phyloP scores from a whole-genome alignment of 2,329 filamentous ascomycete species.

The Huntiella decipiens region DNA sequence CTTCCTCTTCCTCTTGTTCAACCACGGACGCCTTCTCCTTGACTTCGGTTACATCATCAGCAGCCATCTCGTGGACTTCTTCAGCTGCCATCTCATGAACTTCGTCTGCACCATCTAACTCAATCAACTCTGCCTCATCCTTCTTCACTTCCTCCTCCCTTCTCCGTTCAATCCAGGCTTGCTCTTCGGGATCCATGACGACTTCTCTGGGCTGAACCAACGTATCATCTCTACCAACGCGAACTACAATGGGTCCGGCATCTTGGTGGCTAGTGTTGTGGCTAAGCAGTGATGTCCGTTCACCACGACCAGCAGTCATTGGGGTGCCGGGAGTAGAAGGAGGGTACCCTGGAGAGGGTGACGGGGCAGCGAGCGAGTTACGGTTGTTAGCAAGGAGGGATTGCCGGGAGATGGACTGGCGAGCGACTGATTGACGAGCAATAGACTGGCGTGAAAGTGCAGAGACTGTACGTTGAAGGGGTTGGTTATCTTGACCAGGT shows the following conservation, averaged over 20 bases:
- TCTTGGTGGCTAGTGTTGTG: no score
- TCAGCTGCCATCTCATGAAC: no score
- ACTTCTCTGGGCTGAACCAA: conserved; percentile 15
- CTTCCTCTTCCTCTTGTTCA: neutral
- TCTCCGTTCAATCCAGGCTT: conserved; percentile 3
- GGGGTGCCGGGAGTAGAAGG: no score
- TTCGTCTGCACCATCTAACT: no score
- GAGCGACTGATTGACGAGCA: neutral
- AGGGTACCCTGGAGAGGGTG: no score
- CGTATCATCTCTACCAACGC: conserved; percentile 31
- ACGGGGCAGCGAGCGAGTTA: neutral
- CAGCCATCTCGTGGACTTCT: no score
- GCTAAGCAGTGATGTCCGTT: no score
- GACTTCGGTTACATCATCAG: no score
- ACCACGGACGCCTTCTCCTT: no score
- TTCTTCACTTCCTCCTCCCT: conserved; percentile 8
- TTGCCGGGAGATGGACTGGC: neutral
- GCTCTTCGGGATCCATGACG: conserved; percentile 9
- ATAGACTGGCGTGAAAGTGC: neutral
- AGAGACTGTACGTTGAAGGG: neutral
- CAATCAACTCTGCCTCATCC: no score
- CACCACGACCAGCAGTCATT: no score
- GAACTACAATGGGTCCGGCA: conserved; percentile 17
- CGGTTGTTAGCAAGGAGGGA: neutral
- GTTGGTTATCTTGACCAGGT: neutral